Base-by-base conservation (phyloP, 1,284 basidiomycete species). In the Earliella scabrosa region DNA sequence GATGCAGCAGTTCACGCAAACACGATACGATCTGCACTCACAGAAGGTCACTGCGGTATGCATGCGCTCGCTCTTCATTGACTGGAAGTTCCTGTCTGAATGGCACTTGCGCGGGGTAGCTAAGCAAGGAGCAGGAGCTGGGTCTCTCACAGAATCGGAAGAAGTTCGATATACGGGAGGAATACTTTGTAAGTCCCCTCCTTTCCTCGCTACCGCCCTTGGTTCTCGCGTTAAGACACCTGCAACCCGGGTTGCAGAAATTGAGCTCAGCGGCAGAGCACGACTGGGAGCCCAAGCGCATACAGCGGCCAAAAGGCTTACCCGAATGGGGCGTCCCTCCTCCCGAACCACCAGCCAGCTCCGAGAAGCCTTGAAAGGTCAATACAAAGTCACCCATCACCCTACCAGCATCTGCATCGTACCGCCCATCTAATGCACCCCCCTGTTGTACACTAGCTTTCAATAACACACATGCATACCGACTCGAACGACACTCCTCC, bases 131-230 rank as follows among this genome's bases (percentile, higher is more conserved):
- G 72, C 88, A 97, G 66, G 91, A 93, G 66, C 77, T 97, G 41
- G 85, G 88, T 4, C 81, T 98, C 73, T 82, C 87, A 63, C 87
- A 83, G 74, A 84, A 88, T 45, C 81, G 92, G 72, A 92, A 91
- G 75, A 90, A 87, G 76, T 87, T 98, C 56, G 95, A 98, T 72
- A 90, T 98, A 23, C 77, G 93, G 46, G 96, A 98, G 72, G 97
- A 98, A 71, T 98, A 98, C 75, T 98, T 90, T 70, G 94, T 96
- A 75, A 73, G 93, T 86, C 20, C 29, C 18, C 4, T 48, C 9
- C 4, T 11, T 23, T 41, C n/a, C 16, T 23, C 44, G 18, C n/a
- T 5, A 10, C 16, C 5, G 32, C 32, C 2, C 32, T 34, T 11
- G 11, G 16, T 34, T n/a, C n/a, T n/a, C n/a, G n/a, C n/a, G n/a